A percentile compares a stretch with the other conserved stretches of the same genome.
Conservation (phyloP, 2,329 filamentous ascomycete species). For the Colletotrichum liaoningense region DNA sequence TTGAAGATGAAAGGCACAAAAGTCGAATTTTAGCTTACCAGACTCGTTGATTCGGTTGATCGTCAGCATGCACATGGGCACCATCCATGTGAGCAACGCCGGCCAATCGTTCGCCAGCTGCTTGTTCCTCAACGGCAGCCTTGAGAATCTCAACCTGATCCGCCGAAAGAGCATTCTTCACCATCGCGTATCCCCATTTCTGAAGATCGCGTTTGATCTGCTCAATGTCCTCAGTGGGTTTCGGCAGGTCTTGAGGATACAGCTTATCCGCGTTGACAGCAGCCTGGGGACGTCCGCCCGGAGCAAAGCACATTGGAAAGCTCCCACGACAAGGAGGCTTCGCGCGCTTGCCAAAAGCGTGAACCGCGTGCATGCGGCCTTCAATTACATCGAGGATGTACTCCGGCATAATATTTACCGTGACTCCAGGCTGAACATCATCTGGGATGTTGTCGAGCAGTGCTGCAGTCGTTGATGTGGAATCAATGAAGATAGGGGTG, state of each 20-base stretch:
- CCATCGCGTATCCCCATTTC: constrained; percentile 16
- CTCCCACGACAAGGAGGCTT: constrained; percentile 3
- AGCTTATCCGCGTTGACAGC: not conserved
- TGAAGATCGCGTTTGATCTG: constrained; percentile 7
- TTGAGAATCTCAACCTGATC: not conserved
- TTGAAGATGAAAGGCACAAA: too few relatives aligned
- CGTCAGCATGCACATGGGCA: not conserved
- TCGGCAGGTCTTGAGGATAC: not conserved
- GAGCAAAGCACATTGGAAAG: constrained; percentile 7
- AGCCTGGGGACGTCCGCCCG: not conserved
- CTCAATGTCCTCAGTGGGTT: not conserved
- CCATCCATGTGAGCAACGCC: constrained; percentile 2
- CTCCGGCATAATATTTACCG: not conserved
- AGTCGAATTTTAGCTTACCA: not conserved
- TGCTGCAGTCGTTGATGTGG: not conserved
- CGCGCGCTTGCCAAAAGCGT: not conserved
- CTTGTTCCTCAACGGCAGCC: constrained; percentile 9
- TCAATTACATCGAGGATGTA: constrained; percentile 16
- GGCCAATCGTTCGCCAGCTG: constrained; percentile 1
- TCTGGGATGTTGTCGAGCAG: not conserved
- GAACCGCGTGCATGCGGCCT: constrained; percentile 12
- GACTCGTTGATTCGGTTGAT: constrained; percentile 8
- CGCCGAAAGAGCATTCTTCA: constrained; percentile 4
- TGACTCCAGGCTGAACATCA: not conserved
- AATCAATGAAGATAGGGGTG: constrained; percentile 1